Evolutionary conservation across 2,329 filamentous ascomycete genomes (phyloP).

Genomic region (Furcasterigmium furcatum): DNA sequence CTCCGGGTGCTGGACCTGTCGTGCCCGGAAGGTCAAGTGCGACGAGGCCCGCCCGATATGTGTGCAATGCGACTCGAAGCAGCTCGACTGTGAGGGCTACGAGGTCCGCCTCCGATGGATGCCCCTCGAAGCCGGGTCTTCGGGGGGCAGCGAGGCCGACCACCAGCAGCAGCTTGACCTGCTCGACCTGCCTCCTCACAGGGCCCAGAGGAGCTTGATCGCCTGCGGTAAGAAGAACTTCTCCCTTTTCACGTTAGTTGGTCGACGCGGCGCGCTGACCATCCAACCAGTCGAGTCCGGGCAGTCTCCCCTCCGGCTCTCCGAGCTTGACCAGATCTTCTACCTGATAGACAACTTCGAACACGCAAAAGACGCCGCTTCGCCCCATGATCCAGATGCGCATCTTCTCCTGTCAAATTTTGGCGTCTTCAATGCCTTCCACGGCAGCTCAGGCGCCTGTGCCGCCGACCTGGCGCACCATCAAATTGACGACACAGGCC

Average conservation of each 20-base stretch:
- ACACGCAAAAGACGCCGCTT: background rate
- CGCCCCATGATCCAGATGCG: background rate
- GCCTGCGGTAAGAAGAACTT: background rate
- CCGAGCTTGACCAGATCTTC: background rate
- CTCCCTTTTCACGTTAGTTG: too few relatives aligned
- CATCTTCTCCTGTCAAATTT: background rate
- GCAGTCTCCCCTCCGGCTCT: background rate
- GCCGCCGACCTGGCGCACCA: too few relatives aligned
- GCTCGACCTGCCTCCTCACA: background rate
- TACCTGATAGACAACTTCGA: background rate
- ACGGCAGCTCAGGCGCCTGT: too few relatives aligned
- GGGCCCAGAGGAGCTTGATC: background rate
- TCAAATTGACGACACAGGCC: background rate
- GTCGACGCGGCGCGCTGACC: background rate
- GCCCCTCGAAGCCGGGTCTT: slow-evolving; percentile 3
- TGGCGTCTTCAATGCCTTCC: background rate
- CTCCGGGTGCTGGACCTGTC: slow-evolving; percentile 31
- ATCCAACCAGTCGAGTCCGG: background rate
- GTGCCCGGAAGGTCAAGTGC: slow-evolving; percentile 28
- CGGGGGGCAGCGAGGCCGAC: background rate
- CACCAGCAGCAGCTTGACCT: background rate
- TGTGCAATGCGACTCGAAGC: slow-evolving; percentile 20
- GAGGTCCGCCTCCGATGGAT: slow-evolving; percentile 24
- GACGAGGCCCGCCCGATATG: slow-evolving; percentile 27
- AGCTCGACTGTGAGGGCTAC: slow-evolving; percentile 25